These are phyloP conservation scores for Tetracladium maxilliforme DNA, from an alignment of 2,329 filamentous ascomycete species.

Conservation along the genomic window DNA sequence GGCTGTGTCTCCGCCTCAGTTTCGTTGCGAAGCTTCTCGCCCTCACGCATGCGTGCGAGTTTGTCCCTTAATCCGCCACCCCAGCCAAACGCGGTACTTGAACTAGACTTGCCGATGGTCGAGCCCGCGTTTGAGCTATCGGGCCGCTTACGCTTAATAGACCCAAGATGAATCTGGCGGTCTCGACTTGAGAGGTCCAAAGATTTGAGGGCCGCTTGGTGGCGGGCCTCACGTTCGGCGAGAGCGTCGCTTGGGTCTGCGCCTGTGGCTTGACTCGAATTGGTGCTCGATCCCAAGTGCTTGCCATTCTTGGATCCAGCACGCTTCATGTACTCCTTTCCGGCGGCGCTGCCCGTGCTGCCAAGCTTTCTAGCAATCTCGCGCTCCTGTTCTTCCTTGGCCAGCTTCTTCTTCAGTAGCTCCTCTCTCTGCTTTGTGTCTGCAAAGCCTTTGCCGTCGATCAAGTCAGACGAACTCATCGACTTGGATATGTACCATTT, in stretches of 20 bases:
- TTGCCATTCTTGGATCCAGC: no score
- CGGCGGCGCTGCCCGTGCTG: slow-evolving; percentile 47
- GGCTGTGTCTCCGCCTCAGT: no score
- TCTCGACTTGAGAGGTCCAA: slow-evolving; percentile 28
- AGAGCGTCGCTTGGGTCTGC: no score
- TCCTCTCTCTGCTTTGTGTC: slow-evolving; percentile 51
- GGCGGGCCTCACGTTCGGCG: no score
- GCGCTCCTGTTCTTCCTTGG: slow-evolving; percentile 55
- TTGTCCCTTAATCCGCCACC: slow-evolving; percentile 38
- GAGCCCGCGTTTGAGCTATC: slow-evolving; percentile 27
- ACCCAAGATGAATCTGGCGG: slow-evolving; percentile 42
- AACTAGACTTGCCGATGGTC: slow-evolving; percentile 11
- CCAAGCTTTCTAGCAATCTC: slow-evolving; percentile 57
- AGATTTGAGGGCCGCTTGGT: slow-evolving; percentile 25
- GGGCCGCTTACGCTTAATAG: slow-evolving; percentile 47
- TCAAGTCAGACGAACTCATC: no score
- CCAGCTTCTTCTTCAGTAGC: slow-evolving; percentile 46
- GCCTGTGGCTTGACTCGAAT: background rate
- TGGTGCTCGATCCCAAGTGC: background rate
- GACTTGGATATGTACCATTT: no score
- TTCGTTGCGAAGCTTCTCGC: slow-evolving; percentile 39
- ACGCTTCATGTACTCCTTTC: slow-evolving; percentile 62
- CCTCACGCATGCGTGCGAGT: slow-evolving; percentile 45
- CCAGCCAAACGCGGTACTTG: slow-evolving; percentile 32
- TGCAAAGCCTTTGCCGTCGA: no score